Evolutionary conservation across 2,329 filamentous ascomycete species (phyloP).

Genomic region (Didymella pomorum): DNA sequence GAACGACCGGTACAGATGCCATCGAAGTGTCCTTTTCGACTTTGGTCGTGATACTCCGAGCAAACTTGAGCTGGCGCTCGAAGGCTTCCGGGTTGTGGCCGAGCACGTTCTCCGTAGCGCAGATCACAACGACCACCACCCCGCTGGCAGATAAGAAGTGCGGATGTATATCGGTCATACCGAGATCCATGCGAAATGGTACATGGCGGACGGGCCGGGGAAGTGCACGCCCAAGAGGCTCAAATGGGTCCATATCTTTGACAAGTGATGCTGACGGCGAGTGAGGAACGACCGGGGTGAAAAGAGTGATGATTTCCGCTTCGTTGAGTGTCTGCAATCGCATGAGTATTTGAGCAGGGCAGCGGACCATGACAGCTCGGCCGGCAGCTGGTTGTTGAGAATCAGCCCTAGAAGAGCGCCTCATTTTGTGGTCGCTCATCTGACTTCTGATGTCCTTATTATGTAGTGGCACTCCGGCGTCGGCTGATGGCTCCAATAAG

Average conservation of each 20-base stretch:
- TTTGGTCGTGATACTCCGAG: constrained; percentile 30
- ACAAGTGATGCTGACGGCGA: constrained; percentile 42
- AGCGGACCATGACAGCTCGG: constrained; percentile 36
- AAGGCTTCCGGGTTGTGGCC: constrained; percentile 34
- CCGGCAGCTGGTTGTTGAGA: constrained; percentile 20
- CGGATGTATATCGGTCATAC: constrained; percentile 70
- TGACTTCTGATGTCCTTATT: constrained; percentile 21
- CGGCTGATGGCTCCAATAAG: background rate
- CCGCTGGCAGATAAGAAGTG: constrained; percentile 69
- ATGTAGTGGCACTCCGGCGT: background rate
- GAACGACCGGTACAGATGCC: constrained; percentile 33
- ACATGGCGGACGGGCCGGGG: constrained; percentile 72
- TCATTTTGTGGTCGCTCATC: constrained; percentile 5
- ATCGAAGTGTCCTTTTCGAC: constrained; percentile 27
- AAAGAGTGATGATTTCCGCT: constrained; percentile 54
- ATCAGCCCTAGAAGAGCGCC: constrained; percentile 8
- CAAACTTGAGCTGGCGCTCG: constrained; percentile 44
- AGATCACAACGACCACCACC: constrained; percentile 67
- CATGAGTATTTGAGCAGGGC: constrained; percentile 33
- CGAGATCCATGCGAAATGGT: constrained; percentile 70
- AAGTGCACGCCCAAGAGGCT: constrained; percentile 71
- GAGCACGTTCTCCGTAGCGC: constrained; percentile 41
- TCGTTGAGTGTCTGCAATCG: constrained; percentile 48
- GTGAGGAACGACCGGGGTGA: constrained; percentile 64
- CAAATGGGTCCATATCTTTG: constrained; percentile 71